Evolutionary conservation across 2,329 filamentous ascomycete genomes (phyloP).

Genomic region (Ophiostoma australiae): DNA sequence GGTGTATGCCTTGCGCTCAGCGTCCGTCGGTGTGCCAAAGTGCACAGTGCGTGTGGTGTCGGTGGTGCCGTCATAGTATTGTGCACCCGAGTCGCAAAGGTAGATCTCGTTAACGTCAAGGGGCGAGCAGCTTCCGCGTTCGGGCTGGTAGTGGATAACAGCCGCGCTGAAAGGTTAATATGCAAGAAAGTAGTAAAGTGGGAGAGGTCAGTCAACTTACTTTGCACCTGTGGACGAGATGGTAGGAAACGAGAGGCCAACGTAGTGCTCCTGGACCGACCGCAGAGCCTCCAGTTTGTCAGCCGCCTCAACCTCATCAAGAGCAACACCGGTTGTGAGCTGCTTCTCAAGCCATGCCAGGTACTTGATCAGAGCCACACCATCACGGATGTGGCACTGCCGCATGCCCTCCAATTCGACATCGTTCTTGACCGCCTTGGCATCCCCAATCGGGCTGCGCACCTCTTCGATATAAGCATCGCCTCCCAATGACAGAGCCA

Average conservation of each 20-base stretch:
- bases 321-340: conserved; percentile 63
- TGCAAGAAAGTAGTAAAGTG: background rate
- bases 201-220: conserved; percentile 39
- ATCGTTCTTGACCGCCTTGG: conserved; percentile 92
- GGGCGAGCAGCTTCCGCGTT: conserved; percentile 70
- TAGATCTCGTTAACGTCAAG: conserved; percentile 86
- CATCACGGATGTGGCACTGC: conserved; percentile 87
- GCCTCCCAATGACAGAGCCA: conserved; percentile 80
- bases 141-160: conserved; percentile 92
- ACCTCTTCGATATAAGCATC: conserved; percentile 80
- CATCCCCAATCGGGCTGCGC: conserved; percentile 79
- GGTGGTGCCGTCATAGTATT: conserved; percentile 92
- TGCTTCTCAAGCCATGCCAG: conserved; percentile 97
- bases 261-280: conserved; percentile 65
- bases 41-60: conserved; percentile 93
- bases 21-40: conserved; percentile 76
- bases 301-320: conserved; percentile 88
- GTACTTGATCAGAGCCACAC: conserved; percentile 82
- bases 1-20: conserved; percentile 86
- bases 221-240: conserved; percentile 89
- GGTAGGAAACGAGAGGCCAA: conserved; percentile 88
- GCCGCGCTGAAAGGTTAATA: conserved; percentile 60
- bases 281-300: conserved; percentile 81
- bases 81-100: conserved; percentile 94
- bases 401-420: conserved; percentile 89